phyloP scores from a whole-genome alignment of 495 filamentous ascomycete genomes.

The Viridothelium virens region DNA sequence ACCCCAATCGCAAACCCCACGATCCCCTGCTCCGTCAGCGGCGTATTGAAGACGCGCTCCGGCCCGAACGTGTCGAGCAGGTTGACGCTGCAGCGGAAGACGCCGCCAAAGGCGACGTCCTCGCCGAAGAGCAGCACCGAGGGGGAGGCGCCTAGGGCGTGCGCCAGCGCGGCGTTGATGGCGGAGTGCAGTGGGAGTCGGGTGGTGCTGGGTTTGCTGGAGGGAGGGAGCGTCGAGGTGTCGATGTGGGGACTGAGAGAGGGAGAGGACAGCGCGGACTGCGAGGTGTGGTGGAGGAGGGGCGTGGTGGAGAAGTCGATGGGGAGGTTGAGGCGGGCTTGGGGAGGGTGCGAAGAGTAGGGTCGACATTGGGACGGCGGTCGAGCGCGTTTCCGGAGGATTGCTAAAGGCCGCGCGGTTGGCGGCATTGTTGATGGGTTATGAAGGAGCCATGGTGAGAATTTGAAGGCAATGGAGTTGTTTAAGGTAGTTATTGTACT shows the following conservation, averaged over 20 bases:
- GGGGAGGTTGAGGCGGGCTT: constrained; percentile 68
- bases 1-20: constrained; percentile 87
- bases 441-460: neutral
- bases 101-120: constrained; percentile 93
- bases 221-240: constrained; percentile 47
- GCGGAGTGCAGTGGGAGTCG: constrained; percentile 88
- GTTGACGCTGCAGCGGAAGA: constrained; percentile 92
- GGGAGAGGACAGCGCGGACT: constrained; percentile 57
- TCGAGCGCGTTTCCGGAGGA: neutral
- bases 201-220: constrained; percentile 59
- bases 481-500: no score
- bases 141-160: constrained; percentile 74
- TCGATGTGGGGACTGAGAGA: neutral
- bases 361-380: neutral
- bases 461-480: neutral
- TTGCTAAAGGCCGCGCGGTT: neutral
- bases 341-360: constrained; percentile 38
- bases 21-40: constrained; percentile 88
- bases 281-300: constrained; percentile 68
- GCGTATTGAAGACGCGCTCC: constrained; percentile 94
- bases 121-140: constrained; percentile 89
- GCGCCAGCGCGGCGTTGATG: constrained; percentile 79
- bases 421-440: constrained; percentile 2
- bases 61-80: constrained; percentile 77
- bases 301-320: constrained; percentile 81